Base-by-base conservation (phyloP, 2,329 filamentous ascomycete species). In the Trichoderma semiorbis region DNA sequence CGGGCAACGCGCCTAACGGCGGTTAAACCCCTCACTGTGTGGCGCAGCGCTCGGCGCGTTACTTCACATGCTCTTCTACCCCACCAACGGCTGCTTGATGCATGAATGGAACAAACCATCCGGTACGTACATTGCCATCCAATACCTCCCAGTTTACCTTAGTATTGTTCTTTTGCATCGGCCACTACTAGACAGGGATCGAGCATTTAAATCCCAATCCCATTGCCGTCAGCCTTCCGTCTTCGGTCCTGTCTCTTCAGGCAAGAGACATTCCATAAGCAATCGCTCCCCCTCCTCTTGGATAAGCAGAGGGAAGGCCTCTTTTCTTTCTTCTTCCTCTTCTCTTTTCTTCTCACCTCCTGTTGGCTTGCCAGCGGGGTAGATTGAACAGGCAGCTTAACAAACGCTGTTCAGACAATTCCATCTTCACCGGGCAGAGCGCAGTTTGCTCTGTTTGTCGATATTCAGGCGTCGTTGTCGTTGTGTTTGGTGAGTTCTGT, bases 401-500 rank as follows among this genome's bases (percentile, higher is more conserved):
- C 18, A 62, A 16, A 57, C 57, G 32, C 26, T 63, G 60, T 36
- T 16, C 18, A 68, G 24, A 26, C 24, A n/a, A 30, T 64, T 50
- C 24, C 6, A 1, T 34, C 32, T 21, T 24, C 26, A 18, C 34
- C 43, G 24, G 50, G 6, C 26, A 50, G 65, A 61, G 39, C 39
- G 57, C 58, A 53, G 36, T 34, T 62, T 62, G 67, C 57, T 43
- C 39, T 53, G 39, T 69, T 11, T 50, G 18, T 61, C 43, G 39
- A 30, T 62, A 11, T 4, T 5, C 2, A 28, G 64, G 32, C 50
- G 39, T 62, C 39, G 57, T 53, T 53, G 55, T 61, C 28, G 28
- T 36, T 53, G 55, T 62, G 57, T 69, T 62, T 69, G 67, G 67
- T 69, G 67, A 69, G 67, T 69, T 62, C 10, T 12, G 11, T 5